phyloP scores from a whole-genome alignment of 371 early-diverging fungal species.

The Phascolomyces articulosus region DNA sequence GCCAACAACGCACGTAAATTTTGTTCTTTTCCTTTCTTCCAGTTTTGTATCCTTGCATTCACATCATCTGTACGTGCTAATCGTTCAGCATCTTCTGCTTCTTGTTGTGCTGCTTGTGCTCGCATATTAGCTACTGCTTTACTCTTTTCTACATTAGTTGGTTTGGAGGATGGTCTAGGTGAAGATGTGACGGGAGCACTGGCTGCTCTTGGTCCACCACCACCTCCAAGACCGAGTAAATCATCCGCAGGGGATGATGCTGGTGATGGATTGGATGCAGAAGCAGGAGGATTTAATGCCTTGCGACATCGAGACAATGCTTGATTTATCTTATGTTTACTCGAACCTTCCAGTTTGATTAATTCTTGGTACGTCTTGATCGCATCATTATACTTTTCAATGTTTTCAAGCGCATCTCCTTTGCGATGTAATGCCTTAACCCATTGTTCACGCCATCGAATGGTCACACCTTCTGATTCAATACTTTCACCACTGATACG shows the following conservation, averaged over 20 bases:
- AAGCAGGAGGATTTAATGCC: slow-evolving; percentile 20
- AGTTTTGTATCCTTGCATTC: slow-evolving; percentile 67
- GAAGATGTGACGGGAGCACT: not conserved
- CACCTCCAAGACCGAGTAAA: slow-evolving; percentile 6
- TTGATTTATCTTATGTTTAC: slow-evolving; percentile 55
- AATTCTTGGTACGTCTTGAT: slow-evolving; percentile 68
- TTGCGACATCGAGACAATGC: slow-evolving; percentile 39
- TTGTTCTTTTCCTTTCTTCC: slow-evolving; percentile 88
- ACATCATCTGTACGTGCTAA: slow-evolving; percentile 79
- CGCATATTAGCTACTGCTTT: slow-evolving; percentile 74
- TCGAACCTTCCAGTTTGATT: slow-evolving; percentile 43
- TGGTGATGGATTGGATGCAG: slow-evolving; percentile 2
- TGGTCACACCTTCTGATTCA: slow-evolving; percentile 37
- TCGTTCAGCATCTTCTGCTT: slow-evolving; percentile 79
- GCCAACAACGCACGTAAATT: slow-evolving; percentile 90
- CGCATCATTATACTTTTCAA: slow-evolving; percentile 82
- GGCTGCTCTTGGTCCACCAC: slow-evolving; percentile 4
- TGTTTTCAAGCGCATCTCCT: slow-evolving; percentile 79
- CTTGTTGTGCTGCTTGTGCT: slow-evolving; percentile 67
- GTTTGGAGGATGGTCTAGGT: not conserved
- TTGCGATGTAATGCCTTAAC: slow-evolving; percentile 74
- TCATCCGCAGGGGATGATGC: slow-evolving; percentile 1
- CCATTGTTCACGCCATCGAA: slow-evolving; percentile 61
- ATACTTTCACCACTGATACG: slow-evolving; percentile 25
- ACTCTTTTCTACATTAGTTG: slow-evolving; percentile 43